Conservation (phyloP, 768 basidiomycete genomes). For the Pisolithus marmoratus region DNA sequence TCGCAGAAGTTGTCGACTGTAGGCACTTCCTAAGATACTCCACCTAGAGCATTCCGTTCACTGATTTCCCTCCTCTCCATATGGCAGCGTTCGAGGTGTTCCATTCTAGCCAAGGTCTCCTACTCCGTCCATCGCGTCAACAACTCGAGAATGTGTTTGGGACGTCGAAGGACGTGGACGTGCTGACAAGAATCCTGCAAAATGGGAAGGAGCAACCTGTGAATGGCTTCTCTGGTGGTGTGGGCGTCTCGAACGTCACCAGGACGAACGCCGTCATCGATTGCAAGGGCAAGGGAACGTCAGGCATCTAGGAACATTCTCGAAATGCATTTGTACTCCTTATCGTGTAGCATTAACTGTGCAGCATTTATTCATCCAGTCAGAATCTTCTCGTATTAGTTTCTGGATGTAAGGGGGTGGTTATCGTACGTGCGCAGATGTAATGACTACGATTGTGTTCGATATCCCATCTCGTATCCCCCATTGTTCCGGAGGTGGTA, state of each 20-base stretch:
- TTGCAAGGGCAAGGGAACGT: conserved; percentile 33
- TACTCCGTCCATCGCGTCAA: conserved; percentile 73
- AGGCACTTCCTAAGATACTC: conserved; percentile 21
- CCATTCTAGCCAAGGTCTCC: conserved; percentile 65
- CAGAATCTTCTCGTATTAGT: no score
- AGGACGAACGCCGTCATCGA: conserved; percentile 35
- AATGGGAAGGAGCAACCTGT: conserved; percentile 55
- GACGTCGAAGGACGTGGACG: conserved; percentile 58
- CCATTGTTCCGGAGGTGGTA: no score
- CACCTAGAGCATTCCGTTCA: not conserved
- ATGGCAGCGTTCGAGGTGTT: conserved; percentile 64
- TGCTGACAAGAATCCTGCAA: conserved; percentile 52
- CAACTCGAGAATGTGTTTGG: conserved; percentile 73
- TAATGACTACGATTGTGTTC: no score
- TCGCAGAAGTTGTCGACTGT: conserved; percentile 82
- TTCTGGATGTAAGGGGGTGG: no score
- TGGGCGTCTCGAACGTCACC: conserved; percentile 11
- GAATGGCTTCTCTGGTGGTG: conserved; percentile 36
- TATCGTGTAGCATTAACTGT: no score
- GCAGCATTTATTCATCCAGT: no score
- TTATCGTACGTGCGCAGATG: no score
- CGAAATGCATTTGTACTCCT: not conserved
- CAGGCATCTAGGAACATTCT: conserved; percentile 25
- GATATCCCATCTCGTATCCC: no score
- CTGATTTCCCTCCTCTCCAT: not conserved